Evolutionary conservation across 2,329 filamentous ascomycete species (phyloP).

Genomic region (Bipolaris victoriae): DNA sequence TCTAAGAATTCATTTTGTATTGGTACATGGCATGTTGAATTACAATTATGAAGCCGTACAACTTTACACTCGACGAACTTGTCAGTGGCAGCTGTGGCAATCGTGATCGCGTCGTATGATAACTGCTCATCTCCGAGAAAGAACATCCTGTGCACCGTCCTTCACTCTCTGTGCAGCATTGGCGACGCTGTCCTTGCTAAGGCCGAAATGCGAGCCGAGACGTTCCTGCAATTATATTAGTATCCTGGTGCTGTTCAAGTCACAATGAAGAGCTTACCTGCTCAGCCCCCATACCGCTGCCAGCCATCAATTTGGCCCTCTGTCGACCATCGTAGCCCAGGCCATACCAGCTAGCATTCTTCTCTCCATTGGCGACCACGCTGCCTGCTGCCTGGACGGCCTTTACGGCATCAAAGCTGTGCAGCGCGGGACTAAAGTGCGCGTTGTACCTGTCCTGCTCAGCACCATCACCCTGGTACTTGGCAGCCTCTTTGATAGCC

Average conservation of each 20-base stretch:
- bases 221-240: conserved; percentile 34
- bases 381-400: conserved; percentile 33
- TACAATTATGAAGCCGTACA: neutral
- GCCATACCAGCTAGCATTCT: conserved; percentile 36
- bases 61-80: neutral
- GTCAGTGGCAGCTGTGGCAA: neutral
- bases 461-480: conserved; percentile 34
- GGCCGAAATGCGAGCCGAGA: conserved; percentile 38
- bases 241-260: neutral
- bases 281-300: conserved; percentile 41
- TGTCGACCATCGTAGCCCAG: conserved; percentile 42
- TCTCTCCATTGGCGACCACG: conserved; percentile 31
- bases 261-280: conserved; percentile 33
- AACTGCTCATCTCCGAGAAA: conserved; percentile 23
- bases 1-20: neutral
- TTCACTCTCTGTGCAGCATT: conserved; percentile 37
- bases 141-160: conserved; percentile 32
- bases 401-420: conserved; percentile 31
- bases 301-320: conserved; percentile 38
- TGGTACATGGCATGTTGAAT: neutral
- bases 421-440: conserved; percentile 35
- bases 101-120: neutral
- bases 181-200: conserved; percentile 27
- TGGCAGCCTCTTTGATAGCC: conserved; percentile 23
- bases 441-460: conserved; percentile 42